Evolutionary conservation across 2,329 filamentous ascomycete species (phyloP).

Genomic region (Ophiostoma montium): DNA sequence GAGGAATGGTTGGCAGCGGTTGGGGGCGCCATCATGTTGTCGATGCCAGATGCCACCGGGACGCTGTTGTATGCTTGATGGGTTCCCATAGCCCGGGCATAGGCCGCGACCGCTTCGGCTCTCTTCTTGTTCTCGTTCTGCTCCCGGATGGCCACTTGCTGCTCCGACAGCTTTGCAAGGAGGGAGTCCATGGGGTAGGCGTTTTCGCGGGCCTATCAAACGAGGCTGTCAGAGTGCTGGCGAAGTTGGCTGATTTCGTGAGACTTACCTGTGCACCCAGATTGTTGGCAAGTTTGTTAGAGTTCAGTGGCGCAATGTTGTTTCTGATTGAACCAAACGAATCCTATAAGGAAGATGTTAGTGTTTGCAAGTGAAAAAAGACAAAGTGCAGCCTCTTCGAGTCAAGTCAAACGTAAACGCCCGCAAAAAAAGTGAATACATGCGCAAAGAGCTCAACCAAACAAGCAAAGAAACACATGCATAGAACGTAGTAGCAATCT

Average conservation of each 20-base stretch:
- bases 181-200: slow-evolving; percentile 54
- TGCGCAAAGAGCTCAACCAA: neutral
- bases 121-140: slow-evolving; percentile 40
- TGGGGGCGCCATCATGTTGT: slow-evolving; percentile 33
- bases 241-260: neutral
- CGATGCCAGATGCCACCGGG: slow-evolving; percentile 38
- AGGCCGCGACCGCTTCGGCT: slow-evolving; percentile 23
- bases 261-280: slow-evolving; percentile 34
- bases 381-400: neutral
- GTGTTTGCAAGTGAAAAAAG: neutral
- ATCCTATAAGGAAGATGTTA: slow-evolving; percentile 6
- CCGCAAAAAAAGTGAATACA: neutral
- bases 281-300: slow-evolving; percentile 43
- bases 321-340: slow-evolving; percentile 23
- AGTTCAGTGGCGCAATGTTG: slow-evolving; percentile 31
- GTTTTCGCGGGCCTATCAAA: slow-evolving; percentile 18
- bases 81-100: slow-evolving; percentile 28
- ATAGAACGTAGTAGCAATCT: neutral
- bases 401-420: no score
- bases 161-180: slow-evolving; percentile 59
- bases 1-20: slow-evolving; percentile 35
- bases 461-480: neutral
- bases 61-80: slow-evolving; percentile 37
- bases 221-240: no score
- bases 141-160: slow-evolving; percentile 45